phyloP scores from a whole-genome alignment of 768 basidiomycete genomes.

The Podaxis carcinomalis region DNA sequence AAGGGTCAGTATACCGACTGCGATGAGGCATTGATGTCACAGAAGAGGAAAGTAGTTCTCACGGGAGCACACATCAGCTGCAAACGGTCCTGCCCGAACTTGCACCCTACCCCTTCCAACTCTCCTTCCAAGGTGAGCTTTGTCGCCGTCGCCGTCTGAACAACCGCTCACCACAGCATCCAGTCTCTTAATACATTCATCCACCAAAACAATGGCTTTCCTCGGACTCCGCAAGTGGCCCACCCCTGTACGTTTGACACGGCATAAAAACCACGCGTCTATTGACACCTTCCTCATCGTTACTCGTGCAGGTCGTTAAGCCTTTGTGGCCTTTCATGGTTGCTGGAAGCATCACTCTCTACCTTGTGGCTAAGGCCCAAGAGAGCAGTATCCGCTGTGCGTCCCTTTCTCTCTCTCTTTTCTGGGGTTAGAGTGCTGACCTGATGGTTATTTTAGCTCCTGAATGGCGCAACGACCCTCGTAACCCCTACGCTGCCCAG shows the following conservation, averaged over 20 bases:
- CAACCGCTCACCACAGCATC: background rate
- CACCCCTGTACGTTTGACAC: slow-evolving; percentile 50
- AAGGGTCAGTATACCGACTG: background rate
- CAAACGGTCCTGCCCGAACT: slow-evolving; percentile 40
- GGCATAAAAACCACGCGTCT: background rate
- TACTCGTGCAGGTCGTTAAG: slow-evolving; percentile 49
- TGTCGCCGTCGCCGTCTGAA: background rate
- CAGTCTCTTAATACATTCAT: slow-evolving; percentile 10
- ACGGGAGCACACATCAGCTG: slow-evolving; percentile 20
- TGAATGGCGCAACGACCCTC: slow-evolving; percentile 67
- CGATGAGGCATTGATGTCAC: background rate
- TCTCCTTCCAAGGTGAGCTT: background rate
- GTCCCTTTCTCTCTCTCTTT: slow-evolving; percentile 26
- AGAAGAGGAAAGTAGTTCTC: slow-evolving; percentile 21
- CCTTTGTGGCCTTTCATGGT: slow-evolving; percentile 81
- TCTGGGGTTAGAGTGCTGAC: background rate
- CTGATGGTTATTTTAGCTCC: slow-evolving; percentile 39
- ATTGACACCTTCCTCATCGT: background rate
- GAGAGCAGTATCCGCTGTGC: slow-evolving; percentile 66
- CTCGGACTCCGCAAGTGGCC: slow-evolving; percentile 80
- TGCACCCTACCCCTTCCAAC: background rate
- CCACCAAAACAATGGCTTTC: slow-evolving; percentile 54
- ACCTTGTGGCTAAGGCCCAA: slow-evolving; percentile 64
- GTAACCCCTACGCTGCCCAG: slow-evolving; percentile 78
- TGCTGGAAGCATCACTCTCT: slow-evolving; percentile 61